Evolutionary conservation across 192 early-diverging fungal genomes (phyloP), one percentile per base, ranked within the genome.

Genomic region (Phycomyces nitens): DNA sequence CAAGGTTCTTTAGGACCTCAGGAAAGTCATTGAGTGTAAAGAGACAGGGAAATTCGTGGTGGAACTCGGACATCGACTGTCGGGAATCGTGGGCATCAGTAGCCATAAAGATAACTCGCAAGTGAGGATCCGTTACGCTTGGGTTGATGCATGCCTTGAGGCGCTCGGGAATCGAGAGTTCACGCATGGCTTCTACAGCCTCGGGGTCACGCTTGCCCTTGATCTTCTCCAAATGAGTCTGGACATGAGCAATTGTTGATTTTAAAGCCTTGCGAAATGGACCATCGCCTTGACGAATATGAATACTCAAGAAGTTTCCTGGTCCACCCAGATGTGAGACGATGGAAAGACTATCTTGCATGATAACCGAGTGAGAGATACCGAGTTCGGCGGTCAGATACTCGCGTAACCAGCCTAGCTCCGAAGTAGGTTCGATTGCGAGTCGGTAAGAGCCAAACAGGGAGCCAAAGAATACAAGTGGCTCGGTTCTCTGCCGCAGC

Each of bases 1-100:
- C 58, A 23, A 23, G 47, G 43, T 51, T 59, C 34, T 57, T 43
- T 29, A 18, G 2, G 2, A 47, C 18, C 2, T 47, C 11, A 9
- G 72, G 62, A 69, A 85, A 85, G 63, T 82, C 77, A 15, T 63
- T 62, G 27, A 85, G 55, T 14, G 76, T 76, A 56, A 83, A 85
- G 43, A 77, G 67, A 58, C 83, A 85, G 18, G 80, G 79, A 53
- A 81, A 85, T 23, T 73, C 70, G 9, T 67, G 62, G 43, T 77
- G 78, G 29, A 83, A 50, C 0, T 68, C 53, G 0, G 58, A 50
- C 3, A 83, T 40, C 6, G 66, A 38, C 0, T 64, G 16, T 5
- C 81, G 76, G 8, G 81, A 78, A 11, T 73, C 43, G 27, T 51
- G 63, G 4, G 79, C 71, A 64, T 83, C 81, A 0, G 78, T 83